Evolutionary conservation across 352 stramenopile species (phyloP).

Genomic region (Globisporangium iwayamae): DNA sequence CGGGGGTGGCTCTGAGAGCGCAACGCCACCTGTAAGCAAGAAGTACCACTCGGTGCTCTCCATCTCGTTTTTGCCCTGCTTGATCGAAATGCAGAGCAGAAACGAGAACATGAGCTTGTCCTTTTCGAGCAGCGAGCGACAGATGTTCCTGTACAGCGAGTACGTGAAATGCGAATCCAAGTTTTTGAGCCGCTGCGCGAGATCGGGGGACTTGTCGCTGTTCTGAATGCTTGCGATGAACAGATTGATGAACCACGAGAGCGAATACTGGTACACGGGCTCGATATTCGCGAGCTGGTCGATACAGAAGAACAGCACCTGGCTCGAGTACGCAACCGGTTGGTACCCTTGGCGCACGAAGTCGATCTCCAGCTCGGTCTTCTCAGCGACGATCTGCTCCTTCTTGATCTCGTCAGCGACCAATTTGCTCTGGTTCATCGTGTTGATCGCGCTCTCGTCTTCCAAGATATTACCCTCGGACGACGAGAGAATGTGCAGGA

Average conservation of each 20-base stretch:
- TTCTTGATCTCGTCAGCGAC: slow-evolving; percentile 93
- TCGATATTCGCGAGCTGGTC: slow-evolving; percentile 93
- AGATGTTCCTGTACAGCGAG: slow-evolving; percentile 91
- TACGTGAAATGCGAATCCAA: slow-evolving; percentile 90
- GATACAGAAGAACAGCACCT: slow-evolving; percentile 95
- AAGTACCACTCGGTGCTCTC: slow-evolving; percentile 92
- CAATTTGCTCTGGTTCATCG: slow-evolving; percentile 89
- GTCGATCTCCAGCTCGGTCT: slow-evolving; percentile 91
- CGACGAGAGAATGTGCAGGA: slow-evolving; percentile 89
- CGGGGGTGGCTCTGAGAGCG: slow-evolving; percentile 82
- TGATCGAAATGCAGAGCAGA: slow-evolving; percentile 85
- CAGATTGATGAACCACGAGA: slow-evolving; percentile 92
- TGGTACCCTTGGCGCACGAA: slow-evolving; percentile 84
- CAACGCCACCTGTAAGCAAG: slow-evolving; percentile 91
- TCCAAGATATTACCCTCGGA: slow-evolving; percentile 93
- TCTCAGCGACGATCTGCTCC: slow-evolving; percentile 88
- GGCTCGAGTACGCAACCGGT: slow-evolving; percentile 85
- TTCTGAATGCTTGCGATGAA: slow-evolving; percentile 89
- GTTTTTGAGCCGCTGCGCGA: slow-evolving; percentile 75
- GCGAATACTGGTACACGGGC: slow-evolving; percentile 91
- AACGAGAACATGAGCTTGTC: slow-evolving; percentile 95
- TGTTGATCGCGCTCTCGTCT: slow-evolving; percentile 91
- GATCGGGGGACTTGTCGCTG: slow-evolving; percentile 72
- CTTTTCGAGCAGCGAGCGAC: slow-evolving; percentile 90
- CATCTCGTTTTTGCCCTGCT: slow-evolving; percentile 73